Conservation (phyloP, 73 alveolate species). For the Durusdinium trenchii region DNA sequence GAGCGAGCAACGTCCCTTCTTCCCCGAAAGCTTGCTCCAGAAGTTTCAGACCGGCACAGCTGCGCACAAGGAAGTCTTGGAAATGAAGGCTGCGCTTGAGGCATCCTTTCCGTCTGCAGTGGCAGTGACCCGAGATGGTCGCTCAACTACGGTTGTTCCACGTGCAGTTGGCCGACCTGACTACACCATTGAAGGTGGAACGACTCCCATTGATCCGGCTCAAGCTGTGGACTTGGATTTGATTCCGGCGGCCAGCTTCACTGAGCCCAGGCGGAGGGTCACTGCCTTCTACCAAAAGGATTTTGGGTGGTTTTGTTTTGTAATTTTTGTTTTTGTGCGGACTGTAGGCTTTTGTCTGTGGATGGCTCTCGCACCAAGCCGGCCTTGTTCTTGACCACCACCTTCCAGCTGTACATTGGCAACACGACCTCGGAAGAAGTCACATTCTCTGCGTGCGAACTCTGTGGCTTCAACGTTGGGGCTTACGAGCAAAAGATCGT, state of each 20-base stretch:
- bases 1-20: background rate
- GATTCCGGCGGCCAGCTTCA: background rate
- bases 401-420: background rate
- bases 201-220: background rate
- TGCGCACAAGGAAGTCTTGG: background rate
- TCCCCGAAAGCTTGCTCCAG: background rate
- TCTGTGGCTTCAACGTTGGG: slow-evolving; percentile 8
- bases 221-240: background rate
- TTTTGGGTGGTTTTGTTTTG: no score
- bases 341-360: background rate
- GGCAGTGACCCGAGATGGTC: background rate
- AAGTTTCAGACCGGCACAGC: background rate
- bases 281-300: no score
- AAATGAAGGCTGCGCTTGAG: background rate
- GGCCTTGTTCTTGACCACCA: background rate
- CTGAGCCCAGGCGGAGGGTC: background rate
- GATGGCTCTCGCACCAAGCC: slow-evolving; percentile 5
- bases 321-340: no score
- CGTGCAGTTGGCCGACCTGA: background rate
- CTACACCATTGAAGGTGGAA: background rate
- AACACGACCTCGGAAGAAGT: background rate
- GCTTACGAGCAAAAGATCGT: background rate
- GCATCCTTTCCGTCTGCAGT: background rate
- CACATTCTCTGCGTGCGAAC: background rate
- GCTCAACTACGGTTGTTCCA: background rate